A percentile compares a stretch with the other conserved stretches of the same genome.
phyloP scores from a whole-genome alignment of 139 green algal species.

The Penium margaritaceum region DNA sequence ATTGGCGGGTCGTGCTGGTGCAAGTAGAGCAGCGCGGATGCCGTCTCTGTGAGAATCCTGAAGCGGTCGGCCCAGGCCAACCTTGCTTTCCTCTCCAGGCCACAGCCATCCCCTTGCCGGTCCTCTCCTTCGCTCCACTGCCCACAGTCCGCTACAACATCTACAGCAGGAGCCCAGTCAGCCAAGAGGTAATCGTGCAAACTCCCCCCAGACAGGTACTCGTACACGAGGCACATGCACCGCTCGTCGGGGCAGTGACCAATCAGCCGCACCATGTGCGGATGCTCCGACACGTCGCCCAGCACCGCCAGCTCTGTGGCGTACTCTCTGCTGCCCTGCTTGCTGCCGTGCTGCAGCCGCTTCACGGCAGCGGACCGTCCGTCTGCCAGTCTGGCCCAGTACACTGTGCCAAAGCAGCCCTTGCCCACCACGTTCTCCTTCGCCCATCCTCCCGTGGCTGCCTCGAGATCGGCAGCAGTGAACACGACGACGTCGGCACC shows the following conservation, averaged over 20 bases:
- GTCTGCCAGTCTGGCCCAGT: no score
- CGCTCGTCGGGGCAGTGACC: neutral
- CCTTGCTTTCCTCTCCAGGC: neutral
- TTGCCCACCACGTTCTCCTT: no score
- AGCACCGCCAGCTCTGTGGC: neutral
- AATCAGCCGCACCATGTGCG: conserved; percentile 4
- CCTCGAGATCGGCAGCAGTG: no score
- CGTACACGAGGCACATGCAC: conserved; percentile 8
- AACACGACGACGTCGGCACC: no score
- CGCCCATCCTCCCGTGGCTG: no score
- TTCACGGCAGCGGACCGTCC: no score
- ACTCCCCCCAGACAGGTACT: conserved; percentile 3
- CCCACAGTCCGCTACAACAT: neutral
- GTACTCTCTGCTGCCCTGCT: neutral
- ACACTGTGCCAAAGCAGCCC: no score
- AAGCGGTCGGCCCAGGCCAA: no score
- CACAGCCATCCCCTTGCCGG: neutral
- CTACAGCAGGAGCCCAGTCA: neutral
- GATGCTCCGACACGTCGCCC: neutral
- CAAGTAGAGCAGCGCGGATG: neutral
- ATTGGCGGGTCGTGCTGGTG: conserved; percentile 3
- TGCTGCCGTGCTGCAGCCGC: neutral
- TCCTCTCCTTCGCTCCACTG: neutral
- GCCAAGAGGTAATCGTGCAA: conserved; percentile 5
- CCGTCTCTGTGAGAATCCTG: neutral